A percentile compares a stretch with the other conserved stretches of the same genome.
Evolutionary conservation across 371 early-diverging fungal genomes (phyloP).

Genomic region (Mucor plumbeus): DNA sequence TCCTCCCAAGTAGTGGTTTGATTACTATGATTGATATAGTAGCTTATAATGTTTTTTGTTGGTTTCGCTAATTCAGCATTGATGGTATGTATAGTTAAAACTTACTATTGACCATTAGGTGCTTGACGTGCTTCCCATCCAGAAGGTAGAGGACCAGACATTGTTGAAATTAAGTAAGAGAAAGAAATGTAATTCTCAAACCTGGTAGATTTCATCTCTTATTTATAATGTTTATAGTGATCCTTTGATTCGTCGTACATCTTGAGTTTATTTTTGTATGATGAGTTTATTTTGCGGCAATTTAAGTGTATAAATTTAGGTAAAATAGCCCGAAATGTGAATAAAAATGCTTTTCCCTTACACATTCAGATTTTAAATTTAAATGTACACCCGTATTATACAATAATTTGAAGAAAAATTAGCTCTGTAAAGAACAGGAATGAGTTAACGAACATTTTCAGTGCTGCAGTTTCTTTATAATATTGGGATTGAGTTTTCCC

Average conservation of each 20-base stretch:
- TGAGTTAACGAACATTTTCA: neutral
- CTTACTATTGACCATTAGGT: conserved; percentile 51
- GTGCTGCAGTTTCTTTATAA: neutral
- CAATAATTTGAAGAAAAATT: neutral
- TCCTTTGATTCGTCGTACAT: neutral
- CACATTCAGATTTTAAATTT: neutral
- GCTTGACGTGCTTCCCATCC: conserved; percentile 58
- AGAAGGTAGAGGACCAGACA: conserved; percentile 52
- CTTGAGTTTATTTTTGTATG: neutral
- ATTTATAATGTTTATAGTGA: neutral
- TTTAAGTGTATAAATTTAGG: neutral
- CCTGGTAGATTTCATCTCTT: neutral
- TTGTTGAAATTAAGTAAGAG: conserved; percentile 21
- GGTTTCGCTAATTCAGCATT: neutral
- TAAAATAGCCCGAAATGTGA: neutral
- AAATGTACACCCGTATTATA: too few species aligned
- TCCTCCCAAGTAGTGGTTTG: conserved; percentile 71
- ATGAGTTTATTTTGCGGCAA: conserved; percentile 4
- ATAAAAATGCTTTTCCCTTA: neutral
- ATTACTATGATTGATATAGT: conserved; percentile 63
- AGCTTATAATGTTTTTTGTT: conserved; percentile 29
- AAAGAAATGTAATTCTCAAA: neutral
- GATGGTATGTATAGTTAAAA: neutral
- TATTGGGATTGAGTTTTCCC: neutral
- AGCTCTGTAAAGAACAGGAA: neutral